Base-by-base conservation (phyloP, 306 rosid genomes). In the Comarum palustre region DNA sequence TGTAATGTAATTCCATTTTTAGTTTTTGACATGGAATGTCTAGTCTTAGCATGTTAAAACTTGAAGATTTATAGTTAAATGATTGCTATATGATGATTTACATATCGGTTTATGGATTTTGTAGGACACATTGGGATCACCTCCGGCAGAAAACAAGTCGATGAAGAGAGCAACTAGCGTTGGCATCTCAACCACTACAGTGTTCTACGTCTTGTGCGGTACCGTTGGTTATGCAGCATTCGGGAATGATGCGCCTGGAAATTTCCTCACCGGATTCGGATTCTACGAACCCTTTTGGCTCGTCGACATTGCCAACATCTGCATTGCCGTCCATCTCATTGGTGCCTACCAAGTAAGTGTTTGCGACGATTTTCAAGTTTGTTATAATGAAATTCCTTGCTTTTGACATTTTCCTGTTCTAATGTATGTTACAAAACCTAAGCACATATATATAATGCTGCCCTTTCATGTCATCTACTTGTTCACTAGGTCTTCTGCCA, bases 251-350 rank as follows among this genome's bases (percentile, higher is more conserved):
- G 99, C 97, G 38, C 99, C 99, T 0, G 99, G 99, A 78, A 95
- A 95, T 71, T 95, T 95, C 87, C 97, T 95, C 77, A 95, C 99
- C 0, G 99, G 99, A 6, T 94, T 94, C 42, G 99, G 99, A 62
- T 95, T 95, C 93, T 95, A 95, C 8, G 97, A 95, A 69, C 99
- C 99, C 12, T 95, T 91, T 71, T 95, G 99, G 99, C 86, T 95
- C 19, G 81, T 95, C 17, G 99, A 95, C 73, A 43, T 95, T 5
- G 99, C 99, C 77, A 91, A 95, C 59, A 57, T 90, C 47, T 90
- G 93, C 89, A 95, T 95, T 29, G 99, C 90, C 1, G 41, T 95
- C 50, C 99, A 95, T 77, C 79, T 95, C n/a, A 54, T 91, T 39
- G 93, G 99, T 0, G 99, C 99, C 77, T 95, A 95, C 70, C 99